Evolutionary conservation across 2,329 filamentous ascomycete species (phyloP), one percentile per base, ranked within the genome.

Genomic region (Paecilomyces formosus): DNA sequence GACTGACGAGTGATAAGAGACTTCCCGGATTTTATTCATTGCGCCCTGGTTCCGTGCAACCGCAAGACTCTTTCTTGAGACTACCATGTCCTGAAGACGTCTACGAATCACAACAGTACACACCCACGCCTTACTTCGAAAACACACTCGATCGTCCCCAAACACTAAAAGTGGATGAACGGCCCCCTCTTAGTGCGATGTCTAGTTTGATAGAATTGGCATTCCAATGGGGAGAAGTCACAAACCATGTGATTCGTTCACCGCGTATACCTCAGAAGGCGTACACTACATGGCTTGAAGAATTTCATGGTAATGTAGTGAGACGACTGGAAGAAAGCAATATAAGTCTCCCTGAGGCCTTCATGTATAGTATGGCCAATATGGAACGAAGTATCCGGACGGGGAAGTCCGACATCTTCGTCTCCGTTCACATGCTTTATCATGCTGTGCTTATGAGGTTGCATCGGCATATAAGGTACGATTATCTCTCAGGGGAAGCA

Each of bases 401-500:
- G 30, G 81, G 81, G 26, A 83, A 81, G 63, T 76, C 81, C 1
- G 85, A 85, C 4, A 79, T 80, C 0, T 87, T 86, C 66, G 73
- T 88, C 57, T 82, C 81, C 1, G 82, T 88, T 70, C 87, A 90
- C 69, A 75, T 87, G 28, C 74, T 89, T n/a, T 87, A 87, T 68
- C 82, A 88, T 67, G 81, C 84, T 53, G 80, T 85, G 0, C 72
- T 85, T 65, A 82, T 89, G 72, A 85, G 85, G 63, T 76, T 89
- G 30, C 86, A 88, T 64, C 82, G 88, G 45, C 82, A 88, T 65
- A 79, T 80, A 12, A 76, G 78, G 9, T 72, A 76, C 59, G 70
- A 72, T 11, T 72, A 71, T 33, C 70, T 83, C 3, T 72, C 75
- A 3, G 63, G 72, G 0, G 74, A 78, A 2, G 67, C 74, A 30